Conservation (phyloP, 805 yeast genomes). For the Vanderwaltozyma tropicalis region DNA sequence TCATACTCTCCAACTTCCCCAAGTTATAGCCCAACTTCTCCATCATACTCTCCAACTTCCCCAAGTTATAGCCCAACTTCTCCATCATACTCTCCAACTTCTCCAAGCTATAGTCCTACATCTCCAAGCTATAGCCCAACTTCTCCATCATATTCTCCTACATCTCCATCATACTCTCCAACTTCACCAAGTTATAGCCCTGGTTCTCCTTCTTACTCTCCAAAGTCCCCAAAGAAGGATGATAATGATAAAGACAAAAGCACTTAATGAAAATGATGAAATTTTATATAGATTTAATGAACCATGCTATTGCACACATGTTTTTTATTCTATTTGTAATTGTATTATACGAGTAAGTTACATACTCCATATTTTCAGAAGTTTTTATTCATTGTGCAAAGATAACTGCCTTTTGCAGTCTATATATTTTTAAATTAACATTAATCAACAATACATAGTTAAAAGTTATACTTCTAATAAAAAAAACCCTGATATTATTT, state of each 20-base stretch:
- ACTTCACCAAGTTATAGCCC: constrained; percentile 42
- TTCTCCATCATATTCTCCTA: constrained; percentile 44
- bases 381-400: too few species aligned
- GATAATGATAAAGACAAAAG: constrained; percentile 6
- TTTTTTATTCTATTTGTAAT: neutral
- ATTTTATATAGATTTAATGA: neutral
- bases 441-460: too few species aligned
- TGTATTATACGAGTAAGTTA: constrained; percentile 1
- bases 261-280: neutral
- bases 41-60: constrained; percentile 41
- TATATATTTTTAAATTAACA: too few species aligned
- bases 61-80: constrained; percentile 52
- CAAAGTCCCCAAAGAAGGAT: constrained; percentile 26
- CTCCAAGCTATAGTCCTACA: constrained; percentile 42
- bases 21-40: constrained; percentile 44
- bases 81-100: constrained; percentile 56
- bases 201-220: constrained; percentile 48
- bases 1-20: constrained; percentile 59
- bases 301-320: neutral
- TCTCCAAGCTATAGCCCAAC: constrained; percentile 47
- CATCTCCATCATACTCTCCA: constrained; percentile 41
- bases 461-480: too few species aligned
- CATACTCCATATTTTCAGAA: too few species aligned
- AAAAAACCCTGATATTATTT: too few species aligned
- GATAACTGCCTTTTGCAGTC: too few species aligned